Percentiles rank a stretch among this genome's conserved stretches.
These are phyloP conservation scores for Mucor indicus DNA, from an alignment of 371 early-diverging fungal species.

Conservation along the genomic window DNA sequence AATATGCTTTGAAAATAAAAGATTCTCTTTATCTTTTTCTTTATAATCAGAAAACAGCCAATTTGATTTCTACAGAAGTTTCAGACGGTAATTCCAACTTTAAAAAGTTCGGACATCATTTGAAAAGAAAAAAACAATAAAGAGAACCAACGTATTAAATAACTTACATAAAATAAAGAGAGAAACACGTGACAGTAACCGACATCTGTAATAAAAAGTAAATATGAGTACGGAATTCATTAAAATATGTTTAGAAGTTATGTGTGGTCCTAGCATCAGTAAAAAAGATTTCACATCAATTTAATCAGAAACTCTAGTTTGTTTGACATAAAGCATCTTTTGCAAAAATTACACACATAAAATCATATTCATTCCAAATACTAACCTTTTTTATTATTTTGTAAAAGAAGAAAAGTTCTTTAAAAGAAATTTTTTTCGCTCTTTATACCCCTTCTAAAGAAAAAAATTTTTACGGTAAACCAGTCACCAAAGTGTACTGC, in stretches of 20 bases:
- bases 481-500: too few species aligned
- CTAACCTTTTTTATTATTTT: too few species aligned
- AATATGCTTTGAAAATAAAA: not conserved
- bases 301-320: conserved; percentile 59
- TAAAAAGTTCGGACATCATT: conserved; percentile 42
- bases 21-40: too few species aligned
- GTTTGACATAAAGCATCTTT: conserved; percentile 47
- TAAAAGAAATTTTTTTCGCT: too few species aligned
- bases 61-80: conserved; percentile 32
- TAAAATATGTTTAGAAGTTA: too few species aligned
- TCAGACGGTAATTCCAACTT: conserved; percentile 56
- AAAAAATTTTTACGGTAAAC: too few species aligned
- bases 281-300: conserved; percentile 40
- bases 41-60: conserved; percentile 45
- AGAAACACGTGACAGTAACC: not conserved
- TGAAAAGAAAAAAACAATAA: conserved; percentile 1
- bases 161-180: not conserved
- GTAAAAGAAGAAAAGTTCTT: too few species aligned
- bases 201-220: not conserved
- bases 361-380: too few species aligned
- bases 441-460: too few species aligned
- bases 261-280: conserved; percentile 33
- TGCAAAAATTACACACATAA: too few species aligned
- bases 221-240: not conserved
- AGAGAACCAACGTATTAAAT: not conserved